Evolutionary conservation across 2,329 filamentous ascomycete genomes (phyloP).

Genomic region (Chalaropsis thielavioides): DNA sequence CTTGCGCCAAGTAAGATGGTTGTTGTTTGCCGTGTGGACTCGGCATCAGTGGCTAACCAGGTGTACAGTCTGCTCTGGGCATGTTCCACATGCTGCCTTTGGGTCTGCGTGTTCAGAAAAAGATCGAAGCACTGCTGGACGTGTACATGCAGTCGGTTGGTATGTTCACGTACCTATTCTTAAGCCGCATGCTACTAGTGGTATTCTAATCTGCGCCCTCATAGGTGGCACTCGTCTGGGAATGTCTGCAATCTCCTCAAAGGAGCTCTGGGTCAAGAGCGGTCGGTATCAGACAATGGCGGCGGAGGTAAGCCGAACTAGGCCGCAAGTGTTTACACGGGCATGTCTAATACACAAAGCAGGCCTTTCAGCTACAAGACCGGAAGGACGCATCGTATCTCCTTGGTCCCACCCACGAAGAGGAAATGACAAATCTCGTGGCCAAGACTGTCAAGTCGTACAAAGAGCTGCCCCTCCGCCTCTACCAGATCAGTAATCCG

Average conservation of each 20-base stretch:
- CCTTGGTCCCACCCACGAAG: constrained; percentile 86
- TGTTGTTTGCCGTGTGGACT: not conserved
- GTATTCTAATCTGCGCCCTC: constrained; percentile 10
- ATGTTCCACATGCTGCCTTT: constrained; percentile 86
- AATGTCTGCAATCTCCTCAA: constrained; percentile 72
- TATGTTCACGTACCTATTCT: constrained; percentile 24
- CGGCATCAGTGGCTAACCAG: constrained; percentile 3
- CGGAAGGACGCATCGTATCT: constrained; percentile 61
- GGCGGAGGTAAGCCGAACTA: constrained; percentile 45
- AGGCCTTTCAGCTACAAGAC: constrained; percentile 71
- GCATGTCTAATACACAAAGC: constrained; percentile 8
- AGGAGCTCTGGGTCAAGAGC: constrained; percentile 68
- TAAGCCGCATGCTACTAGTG: not conserved
- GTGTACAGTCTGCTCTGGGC: constrained; percentile 58
- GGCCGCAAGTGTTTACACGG: not conserved
- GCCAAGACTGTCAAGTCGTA: constrained; percentile 62
- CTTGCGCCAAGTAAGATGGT: constrained; percentile 47
- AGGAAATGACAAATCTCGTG: constrained; percentile 81
- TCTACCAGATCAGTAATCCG: constrained; percentile 73
- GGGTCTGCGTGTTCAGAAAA: constrained; percentile 73
- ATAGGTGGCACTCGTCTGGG: constrained; percentile 65
- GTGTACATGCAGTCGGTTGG: constrained; percentile 71
- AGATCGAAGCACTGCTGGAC: constrained; percentile 73
- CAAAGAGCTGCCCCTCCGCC: constrained; percentile 66
- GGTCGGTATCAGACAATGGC: constrained; percentile 60